A percentile compares a stretch with the other conserved stretches of the same genome.
Evolutionary conservation across 805 yeast genomes (phyloP).

Genomic region (Lipomyces oligophaga): DNA sequence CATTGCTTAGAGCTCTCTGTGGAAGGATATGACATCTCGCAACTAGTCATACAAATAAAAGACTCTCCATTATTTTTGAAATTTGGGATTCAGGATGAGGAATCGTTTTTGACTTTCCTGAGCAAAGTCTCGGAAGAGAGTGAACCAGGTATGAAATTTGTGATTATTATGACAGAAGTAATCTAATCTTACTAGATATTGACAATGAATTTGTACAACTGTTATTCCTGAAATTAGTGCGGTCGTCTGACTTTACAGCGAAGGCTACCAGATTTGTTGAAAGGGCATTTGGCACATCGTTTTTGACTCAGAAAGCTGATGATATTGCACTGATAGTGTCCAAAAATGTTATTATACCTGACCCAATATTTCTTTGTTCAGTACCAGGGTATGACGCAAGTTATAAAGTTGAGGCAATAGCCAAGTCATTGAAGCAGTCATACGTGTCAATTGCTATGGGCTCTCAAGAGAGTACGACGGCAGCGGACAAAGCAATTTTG

Average conservation of each 20-base stretch:
- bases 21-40: constrained; percentile 11
- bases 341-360: constrained; percentile 20
- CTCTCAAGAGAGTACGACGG: constrained; percentile 56
- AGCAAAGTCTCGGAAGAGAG: not conserved
- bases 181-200: constrained; percentile 2
- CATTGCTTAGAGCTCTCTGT: constrained; percentile 17
- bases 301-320: not conserved
- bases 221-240: constrained; percentile 16
- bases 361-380: constrained; percentile 53
- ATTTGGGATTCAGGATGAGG: constrained; percentile 7
- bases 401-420: constrained; percentile 47
- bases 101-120: constrained; percentile 7
- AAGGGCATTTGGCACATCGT: constrained; percentile 6
- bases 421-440: constrained; percentile 35
- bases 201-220: constrained; percentile 13
- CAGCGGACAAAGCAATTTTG: constrained; percentile 54
- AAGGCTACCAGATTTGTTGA: constrained; percentile 7
- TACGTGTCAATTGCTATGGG: constrained; percentile 63
- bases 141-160: constrained; percentile 6
- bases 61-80: constrained; percentile 9
- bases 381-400: constrained; percentile 67
- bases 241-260: constrained; percentile 19
- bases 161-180: not conserved
- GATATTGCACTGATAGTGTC: constrained; percentile 27
- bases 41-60: constrained; percentile 5